Evolutionary conservation across 495 filamentous ascomycete species (phyloP).

Genomic region (Cercophora sp.): DNA sequence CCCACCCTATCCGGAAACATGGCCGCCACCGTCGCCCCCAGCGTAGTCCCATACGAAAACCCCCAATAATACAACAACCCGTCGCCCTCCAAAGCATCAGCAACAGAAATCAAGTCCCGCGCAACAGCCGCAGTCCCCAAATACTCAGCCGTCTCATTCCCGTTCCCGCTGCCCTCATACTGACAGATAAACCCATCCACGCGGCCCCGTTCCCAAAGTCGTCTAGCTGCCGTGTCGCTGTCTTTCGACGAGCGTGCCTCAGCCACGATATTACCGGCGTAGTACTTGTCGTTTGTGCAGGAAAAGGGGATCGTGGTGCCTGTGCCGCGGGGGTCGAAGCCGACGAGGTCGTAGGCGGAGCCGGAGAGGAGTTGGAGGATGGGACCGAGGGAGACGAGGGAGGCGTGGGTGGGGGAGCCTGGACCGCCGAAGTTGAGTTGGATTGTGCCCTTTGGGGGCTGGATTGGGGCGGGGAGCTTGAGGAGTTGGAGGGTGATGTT

Average conservation of each 20-base stretch:
- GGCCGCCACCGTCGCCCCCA: conserved; percentile 39
- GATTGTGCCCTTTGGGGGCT: conserved; percentile 38
- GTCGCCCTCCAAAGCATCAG: conserved; percentile 40
- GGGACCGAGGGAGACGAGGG: conserved; percentile 15
- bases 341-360: conserved; percentile 37
- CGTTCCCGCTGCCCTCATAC: neutral
- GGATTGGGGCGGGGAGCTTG: conserved; percentile 25
- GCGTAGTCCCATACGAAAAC: conserved; percentile 41
- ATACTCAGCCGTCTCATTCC: conserved; percentile 21
- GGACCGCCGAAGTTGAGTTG: conserved; percentile 47
- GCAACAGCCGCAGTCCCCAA: conserved; percentile 39
- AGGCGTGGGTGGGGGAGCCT: conserved; percentile 23
- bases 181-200: conserved; percentile 17
- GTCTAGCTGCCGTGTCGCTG: conserved; percentile 21
- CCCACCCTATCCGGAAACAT: conserved; percentile 47
- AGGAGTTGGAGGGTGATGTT: conserved; percentile 35
- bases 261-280: conserved; percentile 1
- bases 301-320: conserved; percentile 36
- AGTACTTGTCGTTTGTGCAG: conserved; percentile 18
- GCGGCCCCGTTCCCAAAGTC: conserved; percentile 19
- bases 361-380: conserved; percentile 23
- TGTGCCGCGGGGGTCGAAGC: conserved; percentile 39
- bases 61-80: conserved; percentile 46
- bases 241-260: conserved; percentile 7
- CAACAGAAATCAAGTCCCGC: conserved; percentile 41